Evolutionary conservation across 1,284 basidiomycete genomes (phyloP).

Genomic region (Peniophora sp.): DNA sequence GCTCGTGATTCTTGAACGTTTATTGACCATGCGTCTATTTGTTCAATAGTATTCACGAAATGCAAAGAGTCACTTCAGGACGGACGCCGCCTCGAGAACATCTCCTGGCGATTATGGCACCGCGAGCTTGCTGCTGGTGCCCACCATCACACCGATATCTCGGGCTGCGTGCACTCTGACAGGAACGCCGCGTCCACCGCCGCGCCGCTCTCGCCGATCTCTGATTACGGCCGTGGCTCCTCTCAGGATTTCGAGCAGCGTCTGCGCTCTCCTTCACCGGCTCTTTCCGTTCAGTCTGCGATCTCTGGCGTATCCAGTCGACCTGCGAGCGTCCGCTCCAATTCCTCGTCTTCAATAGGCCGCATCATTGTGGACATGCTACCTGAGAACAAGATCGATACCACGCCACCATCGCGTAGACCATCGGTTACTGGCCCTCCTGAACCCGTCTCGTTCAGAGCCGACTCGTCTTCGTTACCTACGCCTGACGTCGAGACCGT

Average conservation of each 20-base stretch:
- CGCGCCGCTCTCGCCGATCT: conserved; percentile 25
- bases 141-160: conserved; percentile 21
- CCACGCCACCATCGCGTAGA: conserved; percentile 11
- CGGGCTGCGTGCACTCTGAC: conserved; percentile 20
- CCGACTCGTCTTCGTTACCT: not conserved
- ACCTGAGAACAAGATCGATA: conserved; percentile 24
- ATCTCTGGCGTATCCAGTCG: conserved; percentile 15
- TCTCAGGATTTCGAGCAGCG: conserved; percentile 7
- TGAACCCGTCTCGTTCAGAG: conserved; percentile 9
- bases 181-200: conserved; percentile 12
- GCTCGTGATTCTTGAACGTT: conserved; percentile 4
- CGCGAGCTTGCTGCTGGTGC: conserved; percentile 38
- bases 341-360: conserved; percentile 31
- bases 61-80: conserved; percentile 74
- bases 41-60: conserved; percentile 66
- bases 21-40: conserved; percentile 4
- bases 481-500: conserved; percentile 18
- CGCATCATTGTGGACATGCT: conserved; percentile 53
- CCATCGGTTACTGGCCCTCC: conserved; percentile 7
- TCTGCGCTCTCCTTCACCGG: not conserved
- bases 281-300: conserved; percentile 12
- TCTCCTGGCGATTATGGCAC: conserved; percentile 82
- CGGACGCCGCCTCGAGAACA: conserved; percentile 75
- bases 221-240: conserved; percentile 17
- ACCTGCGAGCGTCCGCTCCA: conserved; percentile 21